Evolutionary conservation across 306 rosid genomes (phyloP).

Genomic region (Cucurbita pepo): DNA sequence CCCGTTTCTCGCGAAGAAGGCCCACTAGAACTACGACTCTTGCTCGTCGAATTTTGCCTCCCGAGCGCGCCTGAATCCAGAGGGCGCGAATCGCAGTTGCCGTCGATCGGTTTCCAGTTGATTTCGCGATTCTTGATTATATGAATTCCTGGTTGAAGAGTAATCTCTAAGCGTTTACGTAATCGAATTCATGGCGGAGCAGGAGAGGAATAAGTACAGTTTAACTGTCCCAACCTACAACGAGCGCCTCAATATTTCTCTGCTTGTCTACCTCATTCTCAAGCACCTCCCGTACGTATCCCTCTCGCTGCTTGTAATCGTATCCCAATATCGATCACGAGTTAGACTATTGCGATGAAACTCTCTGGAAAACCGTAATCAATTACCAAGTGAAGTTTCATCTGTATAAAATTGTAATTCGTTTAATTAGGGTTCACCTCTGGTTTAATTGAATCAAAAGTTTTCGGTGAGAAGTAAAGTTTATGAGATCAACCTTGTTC

Average conservation of each 20-base stretch:
- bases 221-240: conserved; percentile 82
- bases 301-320: background rate
- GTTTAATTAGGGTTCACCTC: background rate
- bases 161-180: background rate
- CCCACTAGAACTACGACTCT: background rate
- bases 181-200: conserved; percentile 2
- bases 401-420: background rate
- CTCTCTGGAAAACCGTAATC: background rate
- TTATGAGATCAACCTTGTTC: background rate
- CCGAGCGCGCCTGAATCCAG: background rate
- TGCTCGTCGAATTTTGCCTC: background rate
- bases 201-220: conserved; percentile 58
- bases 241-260: conserved; percentile 83
- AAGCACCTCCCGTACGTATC: conserved; percentile 53
- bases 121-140: background rate
- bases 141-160: background rate
- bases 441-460: too few relatives aligned
- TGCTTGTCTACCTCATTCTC: conserved; percentile 75
- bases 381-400: background rate
- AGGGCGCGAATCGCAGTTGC: background rate
- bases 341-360: background rate
- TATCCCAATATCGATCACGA: background rate
- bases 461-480: background rate
- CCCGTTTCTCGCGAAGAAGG: background rate
- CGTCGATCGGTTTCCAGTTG: background rate